These are phyloP conservation scores for Lichenothelia convexa DNA, from an alignment of 495 filamentous ascomycete species.

Conservation along the genomic window DNA sequence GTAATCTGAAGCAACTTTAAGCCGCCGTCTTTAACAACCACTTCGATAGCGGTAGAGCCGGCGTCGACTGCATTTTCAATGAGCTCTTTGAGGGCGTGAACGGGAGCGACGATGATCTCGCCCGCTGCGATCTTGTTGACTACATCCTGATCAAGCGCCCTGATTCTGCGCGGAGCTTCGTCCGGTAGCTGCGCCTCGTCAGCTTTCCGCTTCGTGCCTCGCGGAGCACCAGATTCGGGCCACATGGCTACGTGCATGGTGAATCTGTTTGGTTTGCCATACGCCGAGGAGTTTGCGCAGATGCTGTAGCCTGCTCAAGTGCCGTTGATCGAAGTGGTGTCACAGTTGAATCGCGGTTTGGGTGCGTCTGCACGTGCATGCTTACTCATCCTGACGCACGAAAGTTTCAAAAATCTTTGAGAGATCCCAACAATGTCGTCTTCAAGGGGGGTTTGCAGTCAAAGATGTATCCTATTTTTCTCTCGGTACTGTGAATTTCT, in stretches of 20 bases:
- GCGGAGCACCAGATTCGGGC: conserved; percentile 22
- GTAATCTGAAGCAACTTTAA: conserved; percentile 93
- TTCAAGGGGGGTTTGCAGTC: too few relatives aligned
- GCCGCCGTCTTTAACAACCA: conserved; percentile 90
- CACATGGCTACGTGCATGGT: conserved; percentile 32
- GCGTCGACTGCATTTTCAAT: conserved; percentile 98
- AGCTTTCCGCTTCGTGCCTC: conserved; percentile 47
- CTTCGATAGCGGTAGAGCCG: conserved; percentile 77
- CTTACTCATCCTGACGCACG: too few relatives aligned
- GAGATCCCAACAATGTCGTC: too few relatives aligned
- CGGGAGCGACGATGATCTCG: conserved; percentile 94
- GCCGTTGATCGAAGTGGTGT: too few relatives aligned
- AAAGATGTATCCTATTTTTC: too few relatives aligned
- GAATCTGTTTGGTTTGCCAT: background rate
- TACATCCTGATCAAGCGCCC: conserved; percentile 88
- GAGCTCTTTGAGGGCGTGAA: conserved; percentile 91
- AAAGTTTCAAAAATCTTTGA: too few relatives aligned
- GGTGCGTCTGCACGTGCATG: too few relatives aligned
- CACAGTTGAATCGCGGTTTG: too few relatives aligned
- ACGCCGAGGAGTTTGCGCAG: background rate
- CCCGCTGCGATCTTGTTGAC: conserved; percentile 99
- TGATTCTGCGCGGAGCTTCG: conserved; percentile 47
- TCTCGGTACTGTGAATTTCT: too few relatives aligned
- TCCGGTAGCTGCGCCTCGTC: conserved; percentile 25
- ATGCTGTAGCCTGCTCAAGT: too few relatives aligned